Base-by-base conservation (phyloP, 164 flowering plant genomes). In the Magnolia officinalis region DNA sequence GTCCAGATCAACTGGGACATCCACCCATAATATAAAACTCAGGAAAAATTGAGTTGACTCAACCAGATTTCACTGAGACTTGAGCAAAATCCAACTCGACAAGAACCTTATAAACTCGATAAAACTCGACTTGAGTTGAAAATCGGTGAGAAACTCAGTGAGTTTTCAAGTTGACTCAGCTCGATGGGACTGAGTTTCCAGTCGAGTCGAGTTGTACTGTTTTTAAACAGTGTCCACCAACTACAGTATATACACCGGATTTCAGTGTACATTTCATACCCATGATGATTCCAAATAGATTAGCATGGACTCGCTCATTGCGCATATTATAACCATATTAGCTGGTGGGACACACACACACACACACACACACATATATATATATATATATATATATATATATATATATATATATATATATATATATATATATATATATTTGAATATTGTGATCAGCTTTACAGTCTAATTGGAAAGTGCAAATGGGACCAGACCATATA, bases 391-490 rank as follows among this genome's bases (percentile, higher is more conserved):
- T 37, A 23, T 20, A 65, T n/a, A n/a, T 23, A 23, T 23, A 23
- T 23, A 23, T 23, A 23, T 23, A 23, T 23, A 23, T 23, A 65
- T 65, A 65, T 37, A 23, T 20, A 65, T n/a, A n/a, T 23, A 23
- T 23, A 23, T 23, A 23, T 23, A 23, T 23, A 23, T 23, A 23
- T 23, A 65, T 65, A 65, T 37, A 23, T 20, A 65, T n/a, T 24
- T 65, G 19, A 24, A 65, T 23, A 65, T 65, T 65, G 14, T 65
- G 16, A 65, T 65, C 68, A 65, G 37, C 68, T 65, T 65, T 65
- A 65, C 68, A 65, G 68, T 65, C 68, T 24, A 65, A 65, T 8
- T 24, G 13, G 68, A 8, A 65, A 65, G 11, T 24, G 68, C 26
- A 9, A 23, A 21, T 14, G 31, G 63, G 68, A 24, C 24, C 24